Percentiles rank a stretch among this genome's conserved stretches.
Evolutionary conservation across 2,329 filamentous ascomycete species (phyloP).

Genomic region (Cytospora chrysosperma): DNA sequence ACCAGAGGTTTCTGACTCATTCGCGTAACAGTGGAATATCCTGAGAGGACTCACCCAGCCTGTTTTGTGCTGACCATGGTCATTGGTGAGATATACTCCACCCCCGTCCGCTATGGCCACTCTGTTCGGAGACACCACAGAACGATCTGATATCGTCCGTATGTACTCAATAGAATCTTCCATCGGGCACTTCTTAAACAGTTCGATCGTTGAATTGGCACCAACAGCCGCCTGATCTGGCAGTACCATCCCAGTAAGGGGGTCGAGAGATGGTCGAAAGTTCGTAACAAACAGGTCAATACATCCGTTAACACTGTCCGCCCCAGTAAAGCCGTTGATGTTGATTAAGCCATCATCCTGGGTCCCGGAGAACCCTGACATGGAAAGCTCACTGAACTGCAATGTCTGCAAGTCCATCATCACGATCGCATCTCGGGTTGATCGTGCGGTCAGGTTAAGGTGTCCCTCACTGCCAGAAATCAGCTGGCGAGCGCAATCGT

Average conservation of each 20-base stretch:
- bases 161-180: background rate
- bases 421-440: slow-evolving; percentile 34
- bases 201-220: slow-evolving; percentile 11
- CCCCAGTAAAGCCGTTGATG: slow-evolving; percentile 33
- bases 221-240: slow-evolving; percentile 1
- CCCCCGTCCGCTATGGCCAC: background rate
- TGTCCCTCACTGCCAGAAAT: slow-evolving; percentile 7
- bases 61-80: slow-evolving; percentile 9
- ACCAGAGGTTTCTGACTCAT: too few relatives aligned
- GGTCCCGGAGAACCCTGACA: slow-evolving; percentile 32
- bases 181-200: background rate
- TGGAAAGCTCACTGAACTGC: slow-evolving; percentile 29
- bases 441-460: slow-evolving; percentile 33
- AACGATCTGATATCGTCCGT: slow-evolving; percentile 2
- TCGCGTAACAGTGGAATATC: too few relatives aligned
- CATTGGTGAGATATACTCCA: slow-evolving; percentile 9
- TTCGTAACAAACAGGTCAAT: slow-evolving; percentile 31
- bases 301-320: slow-evolving; percentile 27
- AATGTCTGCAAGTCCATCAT: slow-evolving; percentile 36
- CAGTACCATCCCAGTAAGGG: background rate
- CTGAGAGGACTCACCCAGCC: background rate
- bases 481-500: background rate
- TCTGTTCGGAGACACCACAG: slow-evolving; percentile 10
- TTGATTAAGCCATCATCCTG: slow-evolving; percentile 33
- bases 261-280: slow-evolving; percentile 30